Percentiles rank a stretch among this genome's conserved stretches.
Evolutionary conservation across 805 yeast genomes (phyloP).

Genomic region (Ogataea nakhonphanomensis): DNA sequence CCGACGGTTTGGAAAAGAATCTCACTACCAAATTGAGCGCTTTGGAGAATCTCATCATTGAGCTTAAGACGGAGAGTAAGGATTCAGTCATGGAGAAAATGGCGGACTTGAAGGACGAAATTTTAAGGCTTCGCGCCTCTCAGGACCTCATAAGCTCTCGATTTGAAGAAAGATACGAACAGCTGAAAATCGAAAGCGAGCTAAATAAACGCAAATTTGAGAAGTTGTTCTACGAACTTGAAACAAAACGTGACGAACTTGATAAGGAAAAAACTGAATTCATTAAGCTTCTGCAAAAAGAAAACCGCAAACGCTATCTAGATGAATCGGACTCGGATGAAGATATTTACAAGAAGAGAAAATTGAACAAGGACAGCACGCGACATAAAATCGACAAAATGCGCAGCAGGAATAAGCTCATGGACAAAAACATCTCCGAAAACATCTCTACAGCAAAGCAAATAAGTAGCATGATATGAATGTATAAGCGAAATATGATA

Average conservation of each 20-base stretch:
- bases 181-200: constrained; percentile 50
- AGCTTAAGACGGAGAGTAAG: constrained; percentile 16
- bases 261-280: constrained; percentile 27
- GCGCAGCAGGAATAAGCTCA: constrained; percentile 13
- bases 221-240: constrained; percentile 23
- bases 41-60: constrained; percentile 19
- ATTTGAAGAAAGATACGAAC: constrained; percentile 66
- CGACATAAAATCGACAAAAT: constrained; percentile 13
- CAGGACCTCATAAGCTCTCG: constrained; percentile 55
- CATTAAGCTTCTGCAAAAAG: constrained; percentile 21
- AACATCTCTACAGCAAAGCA: constrained; percentile 13
- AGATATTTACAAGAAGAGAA: constrained; percentile 5
- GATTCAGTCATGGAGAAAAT: constrained; percentile 19
- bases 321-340: constrained; percentile 9
- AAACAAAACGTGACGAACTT: constrained; percentile 25
- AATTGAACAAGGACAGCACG: constrained; percentile 1
- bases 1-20: background rate
- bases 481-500: background rate
- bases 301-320: constrained; percentile 13
- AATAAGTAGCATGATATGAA: constrained; percentile 9
- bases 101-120: constrained; percentile 21
- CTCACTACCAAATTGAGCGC: constrained; percentile 11
- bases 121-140: constrained; percentile 21
- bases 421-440: constrained; percentile 15
- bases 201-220: constrained; percentile 25